Conservation (phyloP, 441 rosid genomes). For the Theobroma grandiflorum region DNA sequence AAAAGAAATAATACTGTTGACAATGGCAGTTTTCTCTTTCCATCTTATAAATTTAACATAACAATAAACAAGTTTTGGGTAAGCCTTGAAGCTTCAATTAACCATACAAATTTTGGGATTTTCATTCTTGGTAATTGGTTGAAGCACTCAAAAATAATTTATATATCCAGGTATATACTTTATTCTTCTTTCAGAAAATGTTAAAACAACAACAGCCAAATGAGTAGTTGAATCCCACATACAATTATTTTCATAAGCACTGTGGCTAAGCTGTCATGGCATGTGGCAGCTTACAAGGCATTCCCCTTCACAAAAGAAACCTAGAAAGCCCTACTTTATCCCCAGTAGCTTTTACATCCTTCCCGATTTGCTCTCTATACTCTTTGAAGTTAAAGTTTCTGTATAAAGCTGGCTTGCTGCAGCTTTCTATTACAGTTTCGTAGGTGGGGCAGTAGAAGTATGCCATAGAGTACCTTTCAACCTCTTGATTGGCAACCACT, state of each 20-base stretch:
- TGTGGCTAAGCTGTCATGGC: constrained; percentile 7
- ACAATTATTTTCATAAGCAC: not conserved
- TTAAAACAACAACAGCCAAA: constrained; percentile 15
- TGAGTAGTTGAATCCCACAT: not conserved
- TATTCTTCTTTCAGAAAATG: constrained; percentile 14
- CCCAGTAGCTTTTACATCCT: constrained; percentile 65
- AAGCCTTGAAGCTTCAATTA: not conserved
- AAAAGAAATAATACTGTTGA: no score
- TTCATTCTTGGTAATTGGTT: not conserved
- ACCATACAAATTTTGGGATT: not conserved
- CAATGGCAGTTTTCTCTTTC: no score
- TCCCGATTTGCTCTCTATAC: constrained; percentile 54
- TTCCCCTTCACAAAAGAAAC: constrained; percentile 48
- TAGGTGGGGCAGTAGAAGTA: constrained; percentile 64
- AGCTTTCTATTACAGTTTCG: constrained; percentile 54
- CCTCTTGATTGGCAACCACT: constrained; percentile 53
- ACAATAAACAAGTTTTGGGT: no score
- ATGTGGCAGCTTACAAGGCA: not conserved
- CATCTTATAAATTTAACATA: no score
- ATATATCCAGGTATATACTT: not conserved
- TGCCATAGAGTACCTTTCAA: constrained; percentile 64
- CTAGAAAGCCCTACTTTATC: constrained; percentile 75
- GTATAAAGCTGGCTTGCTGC: constrained; percentile 47
- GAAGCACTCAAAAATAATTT: not conserved
- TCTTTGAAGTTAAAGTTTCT: constrained; percentile 62